phyloP scores from a whole-genome alignment of 306 rosid genomes.

The Arachis hypogaea region DNA sequence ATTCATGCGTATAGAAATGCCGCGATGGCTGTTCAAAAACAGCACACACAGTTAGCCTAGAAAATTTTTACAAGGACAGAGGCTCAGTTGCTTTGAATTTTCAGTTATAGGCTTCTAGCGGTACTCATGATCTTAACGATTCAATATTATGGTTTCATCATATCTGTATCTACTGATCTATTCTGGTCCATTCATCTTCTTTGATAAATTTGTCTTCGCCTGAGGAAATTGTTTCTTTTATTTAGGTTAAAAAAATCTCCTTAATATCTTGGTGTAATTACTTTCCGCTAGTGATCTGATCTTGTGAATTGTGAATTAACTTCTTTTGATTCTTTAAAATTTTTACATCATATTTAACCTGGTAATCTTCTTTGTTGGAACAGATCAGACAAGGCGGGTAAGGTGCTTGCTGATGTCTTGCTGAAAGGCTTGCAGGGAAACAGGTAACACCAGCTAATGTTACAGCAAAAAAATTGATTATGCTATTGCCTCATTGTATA shows the following conservation, averaged over 20 bases:
- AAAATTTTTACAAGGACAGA: conserved; percentile 26
- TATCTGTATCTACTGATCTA: conserved; percentile 2
- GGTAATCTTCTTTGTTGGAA: conserved; percentile 32
- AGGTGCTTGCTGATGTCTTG: conserved; percentile 64
- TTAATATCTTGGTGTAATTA: conserved; percentile 1
- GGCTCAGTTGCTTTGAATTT: conserved; percentile 3
- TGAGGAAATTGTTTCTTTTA: background rate
- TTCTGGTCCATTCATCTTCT: conserved; percentile 1
- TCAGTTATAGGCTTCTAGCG: conserved; percentile 17
- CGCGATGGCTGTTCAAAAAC: conserved; percentile 10
- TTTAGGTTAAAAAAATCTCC: conserved; percentile 2
- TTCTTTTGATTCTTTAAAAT: conserved; percentile 5
- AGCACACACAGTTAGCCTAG: conserved; percentile 14
- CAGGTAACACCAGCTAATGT: conserved; percentile 54
- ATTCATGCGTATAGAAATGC: background rate
- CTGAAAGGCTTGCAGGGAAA: conserved; percentile 64
- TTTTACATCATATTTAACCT: conserved; percentile 27
- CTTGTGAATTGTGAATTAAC: background rate
- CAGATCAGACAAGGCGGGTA: conserved; percentile 79
- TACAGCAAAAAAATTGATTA: conserved; percentile 38
- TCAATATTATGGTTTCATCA: conserved; percentile 7
- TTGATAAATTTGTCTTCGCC: conserved; percentile 1
- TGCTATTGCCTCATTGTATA: conserved; percentile 28
- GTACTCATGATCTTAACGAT: background rate
- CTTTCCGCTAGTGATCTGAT: background rate